phyloP scores from a whole-genome alignment of 768 basidiomycete species.

The Lentinula lateritia region DNA sequence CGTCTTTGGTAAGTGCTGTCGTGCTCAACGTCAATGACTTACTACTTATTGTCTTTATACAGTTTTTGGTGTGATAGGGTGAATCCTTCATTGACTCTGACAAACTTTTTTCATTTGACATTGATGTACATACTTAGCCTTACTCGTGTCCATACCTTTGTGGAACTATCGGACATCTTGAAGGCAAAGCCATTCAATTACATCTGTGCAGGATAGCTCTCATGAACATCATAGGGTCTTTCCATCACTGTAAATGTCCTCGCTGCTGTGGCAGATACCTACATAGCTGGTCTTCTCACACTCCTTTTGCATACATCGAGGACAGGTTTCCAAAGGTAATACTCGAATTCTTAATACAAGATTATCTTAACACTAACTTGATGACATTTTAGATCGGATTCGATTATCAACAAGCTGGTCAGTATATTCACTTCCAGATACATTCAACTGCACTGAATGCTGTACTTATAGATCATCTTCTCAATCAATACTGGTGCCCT shows the following conservation, averaged over 20 bases:
- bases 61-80: slow-evolving; percentile 7
- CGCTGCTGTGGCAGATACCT: slow-evolving; percentile 39
- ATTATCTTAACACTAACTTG: background rate
- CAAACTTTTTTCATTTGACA: background rate
- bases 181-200: slow-evolving; percentile 19
- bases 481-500: slow-evolving; percentile 36
- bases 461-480: slow-evolving; percentile 31
- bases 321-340: slow-evolving; percentile 40
- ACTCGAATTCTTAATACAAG: no score
- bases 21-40: background rate
- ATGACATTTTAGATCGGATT: slow-evolving; percentile 31
- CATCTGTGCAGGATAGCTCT: background rate
- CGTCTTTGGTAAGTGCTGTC: slow-evolving; percentile 12
- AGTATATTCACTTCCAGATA: slow-evolving; percentile 6
- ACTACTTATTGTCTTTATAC: background rate
- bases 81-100: background rate
- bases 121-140: slow-evolving; percentile 17
- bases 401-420: slow-evolving; percentile 41
- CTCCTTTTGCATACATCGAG: slow-evolving; percentile 35
- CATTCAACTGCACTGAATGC: background rate
- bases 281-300: slow-evolving; percentile 39
- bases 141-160: slow-evolving; percentile 26
- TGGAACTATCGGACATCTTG: slow-evolving; percentile 23
- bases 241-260: slow-evolving; percentile 40
- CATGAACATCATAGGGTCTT: slow-evolving; percentile 20